phyloP scores from a whole-genome alignment of 192 early-diverging fungal genomes.

The Coemansia biformis region DNA sequence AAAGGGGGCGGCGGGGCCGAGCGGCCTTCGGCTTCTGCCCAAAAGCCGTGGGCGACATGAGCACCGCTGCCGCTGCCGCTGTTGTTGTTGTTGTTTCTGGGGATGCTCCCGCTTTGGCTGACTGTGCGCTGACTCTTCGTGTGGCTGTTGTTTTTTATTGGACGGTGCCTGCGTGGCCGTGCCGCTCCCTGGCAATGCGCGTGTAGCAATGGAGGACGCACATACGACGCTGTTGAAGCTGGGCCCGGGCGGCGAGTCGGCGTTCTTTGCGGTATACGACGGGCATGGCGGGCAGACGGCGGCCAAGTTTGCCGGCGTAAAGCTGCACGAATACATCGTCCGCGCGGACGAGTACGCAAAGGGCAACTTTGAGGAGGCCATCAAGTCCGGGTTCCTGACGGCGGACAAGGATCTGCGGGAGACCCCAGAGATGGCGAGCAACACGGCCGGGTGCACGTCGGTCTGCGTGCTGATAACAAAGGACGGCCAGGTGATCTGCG shows the following conservation, averaged over 20 bases:
- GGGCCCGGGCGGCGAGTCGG: constrained; percentile 54
- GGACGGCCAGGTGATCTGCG: constrained; percentile 72
- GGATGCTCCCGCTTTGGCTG: no score
- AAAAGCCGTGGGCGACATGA: no score
- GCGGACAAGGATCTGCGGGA: constrained; percentile 73
- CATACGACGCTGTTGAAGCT: constrained; percentile 82
- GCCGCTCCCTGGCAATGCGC: no score
- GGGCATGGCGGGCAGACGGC: constrained; percentile 87
- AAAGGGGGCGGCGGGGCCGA: no score
- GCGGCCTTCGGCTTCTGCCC: no score
- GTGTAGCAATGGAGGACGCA: constrained; percentile 91
- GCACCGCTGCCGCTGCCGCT: no score
- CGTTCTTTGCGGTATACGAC: constrained; percentile 97
- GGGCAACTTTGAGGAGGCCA: constrained; percentile 66
- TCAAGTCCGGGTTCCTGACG: constrained; percentile 77
- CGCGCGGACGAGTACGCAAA: constrained; percentile 58
- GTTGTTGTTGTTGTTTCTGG: no score
- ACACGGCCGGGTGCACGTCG: constrained; percentile 97
- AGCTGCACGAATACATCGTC: constrained; percentile 70
- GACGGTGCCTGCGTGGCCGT: no score
- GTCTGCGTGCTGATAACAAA: constrained; percentile 79
- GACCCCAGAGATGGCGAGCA: constrained; percentile 70
- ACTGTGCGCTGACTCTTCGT: no score
- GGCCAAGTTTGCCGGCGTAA: constrained; percentile 76
- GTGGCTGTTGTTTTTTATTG: no score